phyloP scores from a whole-genome alignment of 1,284 basidiomycete genomes.

The Fomitopsis palustris region DNA sequence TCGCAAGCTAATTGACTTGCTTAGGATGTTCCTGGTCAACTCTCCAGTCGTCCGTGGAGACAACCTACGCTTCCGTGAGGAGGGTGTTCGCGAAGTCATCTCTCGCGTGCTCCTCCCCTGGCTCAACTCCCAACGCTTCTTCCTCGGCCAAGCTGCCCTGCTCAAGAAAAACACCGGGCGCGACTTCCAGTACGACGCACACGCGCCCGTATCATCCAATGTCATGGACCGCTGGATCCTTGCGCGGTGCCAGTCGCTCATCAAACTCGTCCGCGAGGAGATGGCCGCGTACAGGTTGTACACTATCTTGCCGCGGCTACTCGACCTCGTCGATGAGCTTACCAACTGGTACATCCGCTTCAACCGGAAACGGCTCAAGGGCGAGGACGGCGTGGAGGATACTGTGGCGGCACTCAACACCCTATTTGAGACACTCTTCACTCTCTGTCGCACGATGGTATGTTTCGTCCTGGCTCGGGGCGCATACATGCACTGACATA shows the following conservation, averaged over 20 bases:
- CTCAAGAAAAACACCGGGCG: constrained; percentile 81
- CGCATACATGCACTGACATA: background rate
- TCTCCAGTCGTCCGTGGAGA: constrained; percentile 98
- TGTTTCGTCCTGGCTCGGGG: constrained; percentile 16
- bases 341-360: constrained; percentile 99
- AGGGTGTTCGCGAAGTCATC: constrained; percentile 95
- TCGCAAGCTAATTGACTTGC: background rate
- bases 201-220: constrained; percentile 84
- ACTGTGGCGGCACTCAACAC: constrained; percentile 91
- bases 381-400: constrained; percentile 90
- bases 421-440: constrained; percentile 93
- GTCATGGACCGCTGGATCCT: constrained; percentile 99
- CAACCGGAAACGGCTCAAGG: constrained; percentile 95
- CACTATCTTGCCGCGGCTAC: constrained; percentile 92
- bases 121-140: constrained; percentile 99
- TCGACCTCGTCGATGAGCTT: constrained; percentile 92
- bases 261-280: constrained; percentile 88
- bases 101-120: constrained; percentile 96
- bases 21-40: constrained; percentile 96
- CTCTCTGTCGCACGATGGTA: constrained; percentile 93
- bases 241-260: constrained; percentile 94
- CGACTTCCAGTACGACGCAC: constrained; percentile 86
- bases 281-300: constrained; percentile 99
- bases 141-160: constrained; percentile 92
- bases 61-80: constrained; percentile 97